These are phyloP conservation scores for Saccharomyces hybrid DNA, from an alignment of 1,139 yeast genomes.

Conservation along the genomic window DNA sequence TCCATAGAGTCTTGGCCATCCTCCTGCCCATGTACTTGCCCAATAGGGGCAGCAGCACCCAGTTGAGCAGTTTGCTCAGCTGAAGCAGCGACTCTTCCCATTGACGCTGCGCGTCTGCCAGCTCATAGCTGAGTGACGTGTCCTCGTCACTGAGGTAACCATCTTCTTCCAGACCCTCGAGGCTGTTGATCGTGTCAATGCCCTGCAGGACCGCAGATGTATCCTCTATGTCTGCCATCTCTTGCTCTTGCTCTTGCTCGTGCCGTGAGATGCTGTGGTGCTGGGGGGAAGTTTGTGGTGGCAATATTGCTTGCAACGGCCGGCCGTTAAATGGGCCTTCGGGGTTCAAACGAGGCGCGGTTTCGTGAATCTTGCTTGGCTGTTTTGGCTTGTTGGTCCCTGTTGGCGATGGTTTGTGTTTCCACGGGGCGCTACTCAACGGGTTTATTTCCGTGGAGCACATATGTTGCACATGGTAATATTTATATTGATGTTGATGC, in stretches of 20 bases:
- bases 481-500: neutral
- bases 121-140: slow-evolving; percentile 8
- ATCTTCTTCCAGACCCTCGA: slow-evolving; percentile 6
- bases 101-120: slow-evolving; percentile 45
- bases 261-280: neutral
- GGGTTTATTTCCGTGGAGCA: neutral
- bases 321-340: neutral
- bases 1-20: slow-evolving; percentile 38
- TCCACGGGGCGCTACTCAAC: neutral
- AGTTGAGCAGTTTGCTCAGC: slow-evolving; percentile 43
- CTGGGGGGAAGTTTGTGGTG: neutral
- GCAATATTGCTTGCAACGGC: neutral
- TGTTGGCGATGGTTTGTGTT: neutral
- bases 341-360: neutral
- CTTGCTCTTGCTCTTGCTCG: neutral
- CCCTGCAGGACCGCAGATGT: slow-evolving; percentile 1
- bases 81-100: slow-evolving; percentile 60
- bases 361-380: neutral
- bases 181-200: neutral
- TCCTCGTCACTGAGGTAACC: slow-evolving; percentile 12
- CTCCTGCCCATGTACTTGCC: slow-evolving; percentile 56
- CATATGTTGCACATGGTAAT: neutral
- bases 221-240: slow-evolving; percentile 2
- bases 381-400: neutral
- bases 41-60: slow-evolving; percentile 49